Evolutionary conservation across 169 alveolate species (phyloP), one percentile per base, ranked within the genome.

Genomic region (Plasmodium malariae): DNA sequence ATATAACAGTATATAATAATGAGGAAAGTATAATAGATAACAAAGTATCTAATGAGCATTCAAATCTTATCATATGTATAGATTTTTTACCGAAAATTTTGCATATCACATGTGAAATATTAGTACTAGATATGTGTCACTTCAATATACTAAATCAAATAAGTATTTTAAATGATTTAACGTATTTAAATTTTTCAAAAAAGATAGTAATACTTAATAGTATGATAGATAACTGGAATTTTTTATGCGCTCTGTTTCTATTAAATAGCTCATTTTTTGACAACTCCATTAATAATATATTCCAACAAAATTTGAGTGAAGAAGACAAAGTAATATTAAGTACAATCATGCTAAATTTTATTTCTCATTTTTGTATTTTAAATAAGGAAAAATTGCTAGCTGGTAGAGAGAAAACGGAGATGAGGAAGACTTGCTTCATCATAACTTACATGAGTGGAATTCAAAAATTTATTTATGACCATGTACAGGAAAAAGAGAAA

Each of bases 391-490:
- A 0, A 14, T 28, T 32, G 45, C 0, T 19, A 19, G 12, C 6
- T 0, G 0, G 11, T 26, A 7, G 2, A 12, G 19, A n/a, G 30
- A 14, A 19, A 9, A 49, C 17, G 1, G 21, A 0, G 0, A 0
- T 0, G 36, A 69, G 14, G 9, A 86, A 32, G 0, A 9, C 12
- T 7, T 57, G 69, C 32, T 67, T 83, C 37, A 43, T 86, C n/a
- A 21, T 86, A 30, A 86, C 92, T 11, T 86, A 69, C 21, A 86
- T 86, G 86, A 86, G 87, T 30, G 92, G 92, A 30, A 57, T 86
- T 14, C 92, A 86, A 19, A 86, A 86, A 70, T 59, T 51, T 24
- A 86, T 86, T 14, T 86, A 86, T 40, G 92, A 86, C 3, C 51
- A 86, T 24, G 92, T 71, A 26, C 54, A 49, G 11, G 87, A 69